These are phyloP conservation scores for Aspergillus fischeri DNA, from an alignment of 2,329 filamentous ascomycete genomes.

Conservation along the genomic window DNA sequence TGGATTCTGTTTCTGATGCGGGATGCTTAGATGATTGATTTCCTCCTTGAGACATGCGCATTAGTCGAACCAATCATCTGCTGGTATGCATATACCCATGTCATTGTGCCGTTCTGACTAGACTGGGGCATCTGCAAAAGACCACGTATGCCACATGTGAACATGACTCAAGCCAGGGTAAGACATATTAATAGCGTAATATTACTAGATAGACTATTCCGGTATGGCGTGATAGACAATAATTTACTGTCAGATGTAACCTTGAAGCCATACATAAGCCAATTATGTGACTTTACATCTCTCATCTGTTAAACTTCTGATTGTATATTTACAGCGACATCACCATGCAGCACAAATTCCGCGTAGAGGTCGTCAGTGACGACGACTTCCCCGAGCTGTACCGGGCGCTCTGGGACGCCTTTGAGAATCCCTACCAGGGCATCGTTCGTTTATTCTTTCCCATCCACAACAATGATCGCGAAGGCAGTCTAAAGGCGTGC, in stretches of 20 bases:
- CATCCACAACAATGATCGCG: conserved; percentile 20
- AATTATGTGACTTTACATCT: neutral
- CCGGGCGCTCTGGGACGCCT: conserved; percentile 8
- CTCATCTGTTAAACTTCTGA: neutral
- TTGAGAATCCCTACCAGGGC: conserved; percentile 21
- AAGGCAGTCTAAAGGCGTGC: conserved; percentile 18
- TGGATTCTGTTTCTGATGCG: neutral
- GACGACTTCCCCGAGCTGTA: conserved; percentile 10
- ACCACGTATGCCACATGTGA: neutral
- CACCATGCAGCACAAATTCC: neutral
- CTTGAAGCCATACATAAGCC: neutral
- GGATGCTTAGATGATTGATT: neutral
- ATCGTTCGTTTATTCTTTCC: conserved; percentile 27
- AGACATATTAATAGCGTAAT: too few species aligned
- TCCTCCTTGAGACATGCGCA: neutral
- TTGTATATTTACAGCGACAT: neutral
- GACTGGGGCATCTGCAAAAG: neutral
- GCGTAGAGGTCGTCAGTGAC: neutral
- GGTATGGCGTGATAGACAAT: neutral
- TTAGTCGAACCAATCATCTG: neutral
- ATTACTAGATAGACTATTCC: neutral
- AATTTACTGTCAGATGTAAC: neutral
- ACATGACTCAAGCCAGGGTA: too few species aligned
- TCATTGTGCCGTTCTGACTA: neutral
- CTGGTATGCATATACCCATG: neutral